Evolutionary conservation across 805 yeast genomes (phyloP).

Genomic region (Helenozyma rhizophorensis): DNA sequence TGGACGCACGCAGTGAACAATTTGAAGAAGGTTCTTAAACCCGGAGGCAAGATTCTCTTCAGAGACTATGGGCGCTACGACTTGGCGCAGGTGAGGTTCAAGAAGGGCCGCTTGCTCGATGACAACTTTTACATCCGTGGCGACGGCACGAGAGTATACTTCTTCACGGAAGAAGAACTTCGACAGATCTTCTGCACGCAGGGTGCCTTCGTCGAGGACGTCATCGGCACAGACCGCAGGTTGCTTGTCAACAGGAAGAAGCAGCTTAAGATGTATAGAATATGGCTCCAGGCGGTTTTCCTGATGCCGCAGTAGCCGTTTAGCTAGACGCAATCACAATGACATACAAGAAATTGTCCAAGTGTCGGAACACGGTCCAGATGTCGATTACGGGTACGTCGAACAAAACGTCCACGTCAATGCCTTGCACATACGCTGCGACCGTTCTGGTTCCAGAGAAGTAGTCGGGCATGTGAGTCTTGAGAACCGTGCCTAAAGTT

Average conservation of each 20-base stretch:
- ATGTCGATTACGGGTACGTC: conserved; percentile 19
- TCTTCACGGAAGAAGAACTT: conserved; percentile 92
- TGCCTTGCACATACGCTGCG: conserved; percentile 27
- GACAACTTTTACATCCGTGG: conserved; percentile 96
- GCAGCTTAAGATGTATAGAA: conserved; percentile 90
- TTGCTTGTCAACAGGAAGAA: conserved; percentile 88
- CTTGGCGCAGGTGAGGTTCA: conserved; percentile 90
- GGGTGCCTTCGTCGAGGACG: conserved; percentile 58
- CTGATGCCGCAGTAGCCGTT: conserved; percentile 6
- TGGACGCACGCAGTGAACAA: conserved; percentile 81
- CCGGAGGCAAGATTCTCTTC: conserved; percentile 86
- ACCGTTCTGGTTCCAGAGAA: conserved; percentile 7
- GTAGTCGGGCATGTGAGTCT: conserved; percentile 10
- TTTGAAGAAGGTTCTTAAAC: conserved; percentile 69
- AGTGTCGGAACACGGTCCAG: conserved; percentile 30
- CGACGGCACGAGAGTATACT: conserved; percentile 96
- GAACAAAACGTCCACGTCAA: conserved; percentile 17
- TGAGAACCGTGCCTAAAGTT: conserved; percentile 13
- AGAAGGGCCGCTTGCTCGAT: conserved; percentile 78
- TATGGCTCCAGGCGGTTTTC: conserved; percentile 95
- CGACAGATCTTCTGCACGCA: conserved; percentile 55
- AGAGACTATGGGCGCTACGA: conserved; percentile 96
- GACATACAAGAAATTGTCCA: conserved; percentile 36
- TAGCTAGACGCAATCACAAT: conserved; percentile 10
- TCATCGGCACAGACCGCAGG: conserved; percentile 86